Evolutionary conservation across 305 asterid species (phyloP).

Genomic region (Rubia tinctorum): DNA sequence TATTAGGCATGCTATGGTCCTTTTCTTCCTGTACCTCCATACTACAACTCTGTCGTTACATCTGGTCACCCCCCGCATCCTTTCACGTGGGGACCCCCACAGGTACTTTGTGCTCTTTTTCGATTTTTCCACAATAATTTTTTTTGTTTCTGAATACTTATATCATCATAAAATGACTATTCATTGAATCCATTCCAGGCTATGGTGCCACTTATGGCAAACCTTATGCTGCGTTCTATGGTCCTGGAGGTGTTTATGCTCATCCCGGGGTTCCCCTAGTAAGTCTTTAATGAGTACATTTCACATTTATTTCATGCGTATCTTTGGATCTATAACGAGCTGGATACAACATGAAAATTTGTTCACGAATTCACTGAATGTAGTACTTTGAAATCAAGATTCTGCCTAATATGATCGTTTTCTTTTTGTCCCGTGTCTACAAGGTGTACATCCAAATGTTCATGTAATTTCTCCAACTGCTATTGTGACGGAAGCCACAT

Average conservation of each 20-base stretch:
- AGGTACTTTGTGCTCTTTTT: constrained; percentile 42
- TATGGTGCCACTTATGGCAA: constrained; percentile 79
- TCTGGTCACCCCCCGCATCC: constrained; percentile 81
- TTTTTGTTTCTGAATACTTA: neutral
- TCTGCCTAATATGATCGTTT: neutral
- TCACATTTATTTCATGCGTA: no score
- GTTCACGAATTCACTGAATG: no score
- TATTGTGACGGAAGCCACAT: constrained; percentile 27
- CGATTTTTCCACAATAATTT: neutral
- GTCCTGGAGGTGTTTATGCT: constrained; percentile 81
- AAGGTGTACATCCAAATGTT: constrained; percentile 32
- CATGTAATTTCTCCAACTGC: constrained; percentile 27
- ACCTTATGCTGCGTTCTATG: constrained; percentile 84
- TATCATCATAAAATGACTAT: neutral
- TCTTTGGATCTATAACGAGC: no score
- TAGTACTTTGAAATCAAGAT: constrained; percentile 7
- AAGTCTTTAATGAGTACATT: no score
- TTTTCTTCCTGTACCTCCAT: constrained; percentile 85
- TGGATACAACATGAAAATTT: no score
- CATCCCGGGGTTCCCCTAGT: constrained; percentile 91
- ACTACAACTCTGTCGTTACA: constrained; percentile 63
- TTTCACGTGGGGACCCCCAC: constrained; percentile 94
- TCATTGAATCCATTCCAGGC: constrained; percentile 40
- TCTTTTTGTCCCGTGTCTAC: neutral
- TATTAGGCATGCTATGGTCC: constrained; percentile 87